phyloP scores from a whole-genome alignment of 163 green algal genomes.

The Scenedesmus sp. region DNA sequence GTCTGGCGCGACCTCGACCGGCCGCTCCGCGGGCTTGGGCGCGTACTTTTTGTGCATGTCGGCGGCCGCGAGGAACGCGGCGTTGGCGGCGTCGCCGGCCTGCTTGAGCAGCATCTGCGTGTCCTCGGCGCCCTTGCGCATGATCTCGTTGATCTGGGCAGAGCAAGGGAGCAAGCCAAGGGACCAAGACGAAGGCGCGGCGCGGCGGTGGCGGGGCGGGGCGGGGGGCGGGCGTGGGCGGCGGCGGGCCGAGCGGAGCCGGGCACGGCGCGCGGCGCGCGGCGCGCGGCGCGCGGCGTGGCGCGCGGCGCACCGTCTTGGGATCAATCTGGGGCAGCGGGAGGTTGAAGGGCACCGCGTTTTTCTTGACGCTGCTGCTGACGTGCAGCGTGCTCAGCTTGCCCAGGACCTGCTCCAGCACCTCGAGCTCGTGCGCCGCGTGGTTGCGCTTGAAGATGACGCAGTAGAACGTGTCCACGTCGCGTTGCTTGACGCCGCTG shows the following conservation, averaged over 20 bases:
- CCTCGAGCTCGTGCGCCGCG: slow-evolving; percentile 18
- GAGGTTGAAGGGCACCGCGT: slow-evolving; percentile 19
- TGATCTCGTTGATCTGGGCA: slow-evolving; percentile 38
- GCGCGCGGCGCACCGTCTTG: slow-evolving; percentile 26
- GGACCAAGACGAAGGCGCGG: not conserved
- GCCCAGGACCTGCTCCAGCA: slow-evolving; percentile 30
- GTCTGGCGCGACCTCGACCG: slow-evolving; percentile 4
- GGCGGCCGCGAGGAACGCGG: slow-evolving; percentile 24
- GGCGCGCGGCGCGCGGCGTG: too few relatives aligned
- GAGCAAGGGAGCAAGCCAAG: not conserved
- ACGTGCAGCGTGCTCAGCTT: slow-evolving; percentile 31
- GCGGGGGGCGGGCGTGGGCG: too few relatives aligned
- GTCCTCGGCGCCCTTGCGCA: slow-evolving; percentile 46
- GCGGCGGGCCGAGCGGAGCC: not conserved
- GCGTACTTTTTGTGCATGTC: slow-evolving; percentile 51
- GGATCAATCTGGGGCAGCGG: slow-evolving; percentile 21
- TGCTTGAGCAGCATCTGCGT: slow-evolving; percentile 38
- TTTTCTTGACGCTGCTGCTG: slow-evolving; percentile 14
- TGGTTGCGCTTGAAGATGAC: slow-evolving; percentile 23
- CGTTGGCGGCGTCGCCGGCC: slow-evolving; percentile 5
- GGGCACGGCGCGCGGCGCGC: too few relatives aligned
- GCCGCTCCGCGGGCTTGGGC: slow-evolving; percentile 23
- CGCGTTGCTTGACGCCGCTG: not conserved
- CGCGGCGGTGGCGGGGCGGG: too few relatives aligned
- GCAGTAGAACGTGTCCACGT: slow-evolving; percentile 42